A percentile compares a stretch with the other conserved stretches of the same genome.
These are phyloP conservation scores for Penicillium nucicola DNA, from an alignment of 495 filamentous ascomycete species.

Conservation along the genomic window DNA sequence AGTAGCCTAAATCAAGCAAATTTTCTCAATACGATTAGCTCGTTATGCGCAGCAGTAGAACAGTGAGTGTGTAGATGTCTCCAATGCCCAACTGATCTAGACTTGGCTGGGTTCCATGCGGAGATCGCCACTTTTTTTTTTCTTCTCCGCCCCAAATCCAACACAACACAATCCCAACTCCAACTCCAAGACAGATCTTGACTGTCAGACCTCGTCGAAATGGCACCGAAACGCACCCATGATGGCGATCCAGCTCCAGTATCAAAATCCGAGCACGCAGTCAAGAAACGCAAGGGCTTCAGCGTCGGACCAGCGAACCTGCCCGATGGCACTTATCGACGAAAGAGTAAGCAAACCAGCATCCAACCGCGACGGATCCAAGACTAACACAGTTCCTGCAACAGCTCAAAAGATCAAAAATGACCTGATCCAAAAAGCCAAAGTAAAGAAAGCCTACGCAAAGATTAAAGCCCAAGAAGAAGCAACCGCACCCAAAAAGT, in stretches of 20 bases:
- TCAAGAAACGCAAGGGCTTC: slow-evolving; percentile 64
- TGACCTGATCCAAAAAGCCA: slow-evolving; percentile 87
- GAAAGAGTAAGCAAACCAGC: slow-evolving; percentile 64
- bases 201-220: background rate
- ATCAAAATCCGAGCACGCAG: slow-evolving; percentile 35
- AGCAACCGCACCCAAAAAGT: slow-evolving; percentile 26
- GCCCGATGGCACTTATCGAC: slow-evolving; percentile 85
- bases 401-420: slow-evolving; percentile 90
- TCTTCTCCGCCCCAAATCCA: slow-evolving; percentile 2
- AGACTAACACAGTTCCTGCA: slow-evolving; percentile 13
- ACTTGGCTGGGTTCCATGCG: slow-evolving; percentile 6
- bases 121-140: slow-evolving; percentile 25
- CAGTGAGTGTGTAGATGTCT: no score
- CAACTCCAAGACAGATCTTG: background rate
- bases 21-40: no score
- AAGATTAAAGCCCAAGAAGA: slow-evolving; percentile 72
- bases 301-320: slow-evolving; percentile 87
- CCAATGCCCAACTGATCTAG: background rate
- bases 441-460: slow-evolving; percentile 88
- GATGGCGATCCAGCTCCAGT: slow-evolving; percentile 45
- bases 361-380: background rate
- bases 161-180: background rate
- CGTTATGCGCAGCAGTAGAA: no score
- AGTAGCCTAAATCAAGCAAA: no score
- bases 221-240: slow-evolving; percentile 61